These are phyloP conservation scores for Fagopyrum esculentum DNA, from an alignment of 148 eudicot genomes.

Conservation along the genomic window DNA sequence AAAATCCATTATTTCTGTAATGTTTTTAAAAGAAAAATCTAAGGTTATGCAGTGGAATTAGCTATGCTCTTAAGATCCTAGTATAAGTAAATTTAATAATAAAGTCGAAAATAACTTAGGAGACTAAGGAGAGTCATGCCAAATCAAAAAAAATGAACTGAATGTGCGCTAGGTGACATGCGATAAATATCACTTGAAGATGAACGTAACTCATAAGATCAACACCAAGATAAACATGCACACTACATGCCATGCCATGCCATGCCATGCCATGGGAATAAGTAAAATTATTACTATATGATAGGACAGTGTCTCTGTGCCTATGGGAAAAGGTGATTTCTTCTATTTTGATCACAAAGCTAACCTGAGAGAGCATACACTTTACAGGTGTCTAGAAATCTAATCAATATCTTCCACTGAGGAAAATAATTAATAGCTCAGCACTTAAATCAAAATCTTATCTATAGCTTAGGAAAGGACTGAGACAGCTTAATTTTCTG, in stretches of 20 bases:
- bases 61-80: background rate
- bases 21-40: background rate
- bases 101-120: background rate
- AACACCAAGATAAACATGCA: background rate
- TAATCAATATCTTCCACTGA: background rate
- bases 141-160: background rate
- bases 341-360: background rate
- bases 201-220: background rate
- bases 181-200: background rate
- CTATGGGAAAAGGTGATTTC: background rate
- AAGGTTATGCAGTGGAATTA: background rate
- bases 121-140: background rate
- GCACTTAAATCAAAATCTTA: background rate
- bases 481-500: background rate
- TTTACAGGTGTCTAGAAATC: background rate
- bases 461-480: background rate
- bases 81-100: background rate
- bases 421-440: background rate
- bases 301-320: background rate
- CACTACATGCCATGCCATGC: background rate
- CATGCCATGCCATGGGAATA: background rate
- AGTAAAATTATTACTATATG: background rate
- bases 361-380: background rate
- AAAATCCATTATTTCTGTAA: slow-evolving; percentile 96
- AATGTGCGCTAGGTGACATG: background rate